phyloP scores from a whole-genome alignment of 176 grass and related monocot species.

The Elymus sibiricus region DNA sequence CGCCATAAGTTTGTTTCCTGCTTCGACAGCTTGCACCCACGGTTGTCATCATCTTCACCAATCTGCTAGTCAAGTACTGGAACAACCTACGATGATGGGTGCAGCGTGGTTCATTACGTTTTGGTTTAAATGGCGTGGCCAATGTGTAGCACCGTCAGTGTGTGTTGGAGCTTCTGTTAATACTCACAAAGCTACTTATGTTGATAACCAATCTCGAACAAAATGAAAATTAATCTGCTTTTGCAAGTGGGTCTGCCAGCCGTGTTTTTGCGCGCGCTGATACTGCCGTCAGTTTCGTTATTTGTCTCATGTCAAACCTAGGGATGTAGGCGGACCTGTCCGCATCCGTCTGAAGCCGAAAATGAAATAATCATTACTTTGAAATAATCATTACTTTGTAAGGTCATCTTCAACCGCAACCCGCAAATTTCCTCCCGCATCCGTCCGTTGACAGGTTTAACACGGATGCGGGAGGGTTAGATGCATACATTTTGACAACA shows the following conservation, averaged over 20 bases:
- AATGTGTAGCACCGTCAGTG: neutral
- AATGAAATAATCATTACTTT: too few relatives aligned
- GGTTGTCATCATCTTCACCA: neutral
- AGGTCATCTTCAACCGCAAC: too few relatives aligned
- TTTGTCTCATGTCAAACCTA: neutral
- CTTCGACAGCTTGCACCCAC: neutral
- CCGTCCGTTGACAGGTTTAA: too few relatives aligned
- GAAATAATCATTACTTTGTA: too few relatives aligned
- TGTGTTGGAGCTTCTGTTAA: conserved; percentile 5
- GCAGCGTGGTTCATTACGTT: neutral
- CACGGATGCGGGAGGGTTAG: too few relatives aligned
- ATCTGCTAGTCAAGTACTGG: neutral
- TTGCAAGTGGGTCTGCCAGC: too few relatives aligned
- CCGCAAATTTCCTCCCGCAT: too few relatives aligned
- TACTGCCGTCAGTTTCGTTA: neutral
- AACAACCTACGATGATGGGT: neutral
- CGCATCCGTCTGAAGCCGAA: too few relatives aligned
- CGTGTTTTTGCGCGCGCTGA: neutral
- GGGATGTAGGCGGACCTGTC: too few relatives aligned
- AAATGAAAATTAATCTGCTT: neutral
- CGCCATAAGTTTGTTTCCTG: conserved; percentile 37
- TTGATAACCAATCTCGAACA: neutral
- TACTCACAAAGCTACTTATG: neutral
- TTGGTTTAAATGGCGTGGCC: neutral
- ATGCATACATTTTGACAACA: too few relatives aligned